Evolutionary conservation across 2,329 filamentous ascomycete genomes (phyloP), one percentile per base, ranked within the genome.

Genomic region (Kalmusia sp.): DNA sequence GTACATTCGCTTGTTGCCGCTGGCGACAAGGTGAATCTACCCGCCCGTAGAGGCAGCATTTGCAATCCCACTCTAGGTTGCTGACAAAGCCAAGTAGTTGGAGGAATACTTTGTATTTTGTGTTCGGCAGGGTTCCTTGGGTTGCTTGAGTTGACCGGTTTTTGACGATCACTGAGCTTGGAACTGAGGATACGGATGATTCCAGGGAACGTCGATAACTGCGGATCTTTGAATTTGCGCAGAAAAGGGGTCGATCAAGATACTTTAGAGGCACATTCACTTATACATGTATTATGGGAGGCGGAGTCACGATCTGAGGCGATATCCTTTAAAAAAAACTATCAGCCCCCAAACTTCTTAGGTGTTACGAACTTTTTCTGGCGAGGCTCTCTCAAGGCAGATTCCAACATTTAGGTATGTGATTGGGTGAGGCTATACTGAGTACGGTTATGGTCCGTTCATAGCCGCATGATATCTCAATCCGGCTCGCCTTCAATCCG

Each of bases 81-180:
- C 43, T 46, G 31, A 27, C n/a, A 46, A 37, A 35, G 30, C 31
- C 12, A 22, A 25, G 15, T 46, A 31, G 19, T 46, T 37, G 31
- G 43, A 46, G 31, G 43, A 45, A 46, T 24, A 19, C 14, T 22
- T 27, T 46, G 31, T 35, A n/a, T 14, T 37, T 21, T 19, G 19
- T 12, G 37, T 39, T 25, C n/a, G 12, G 37, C 22, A 21, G 11
- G 37, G 21, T 28, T n/a, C n/a, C n/a, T n/a, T n/a, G n/a, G n/a
- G n/a, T n/a, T 19, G 19, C 37, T 25, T 25, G 21, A 11, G 9
- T 28, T 46, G 43, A 46, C 43, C 43, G 43, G 43, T 46, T 46
- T 35, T 46, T 17, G 43, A n/a, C 22, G 43, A 46, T 46, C 43
- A 21, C 22, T 14, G 22, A 37, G 33, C 31, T 30, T 46, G n/a